Evolutionary conservation across 371 early-diverging fungal species (phyloP).

Genomic region (Gilbertella persicaria): DNA sequence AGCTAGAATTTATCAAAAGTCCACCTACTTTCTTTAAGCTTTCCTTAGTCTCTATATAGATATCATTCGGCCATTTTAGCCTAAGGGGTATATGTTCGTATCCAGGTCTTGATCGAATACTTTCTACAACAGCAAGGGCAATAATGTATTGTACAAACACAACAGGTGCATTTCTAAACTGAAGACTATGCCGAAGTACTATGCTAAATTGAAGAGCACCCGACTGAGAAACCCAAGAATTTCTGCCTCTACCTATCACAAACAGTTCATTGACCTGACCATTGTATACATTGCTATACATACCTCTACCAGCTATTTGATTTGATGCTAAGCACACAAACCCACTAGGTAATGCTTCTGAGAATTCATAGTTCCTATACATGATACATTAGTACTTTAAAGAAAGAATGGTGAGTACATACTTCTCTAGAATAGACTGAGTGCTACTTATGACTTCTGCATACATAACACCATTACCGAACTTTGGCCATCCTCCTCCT

Average conservation of each 20-base stretch:
- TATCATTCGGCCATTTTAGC: constrained; percentile 97
- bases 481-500: constrained; percentile 36
- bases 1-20: constrained; percentile 81
- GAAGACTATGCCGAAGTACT: constrained; percentile 67
- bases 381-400: background rate
- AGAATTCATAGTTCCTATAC: constrained; percentile 64
- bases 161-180: constrained; percentile 57
- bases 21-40: constrained; percentile 84
- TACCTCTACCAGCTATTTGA: constrained; percentile 80
- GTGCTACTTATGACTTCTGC: constrained; percentile 81
- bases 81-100: constrained; percentile 79
- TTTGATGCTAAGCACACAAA: constrained; percentile 75
- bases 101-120: constrained; percentile 67
- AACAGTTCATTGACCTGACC: background rate
- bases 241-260: constrained; percentile 69
- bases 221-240: constrained; percentile 91
- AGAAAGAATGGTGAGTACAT: background rate
- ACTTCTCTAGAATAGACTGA: constrained; percentile 88
- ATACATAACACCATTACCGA: constrained; percentile 79
- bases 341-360: constrained; percentile 71
- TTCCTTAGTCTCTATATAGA: constrained; percentile 63
- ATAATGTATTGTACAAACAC: constrained; percentile 92
- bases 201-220: constrained; percentile 91
- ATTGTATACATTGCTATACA: background rate
- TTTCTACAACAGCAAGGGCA: constrained; percentile 82